Percentiles rank a stretch among this genome's conserved stretches.
phyloP scores from a whole-genome alignment of 108 stramenopile genomes.

The Fistulifera solaris region DNA sequence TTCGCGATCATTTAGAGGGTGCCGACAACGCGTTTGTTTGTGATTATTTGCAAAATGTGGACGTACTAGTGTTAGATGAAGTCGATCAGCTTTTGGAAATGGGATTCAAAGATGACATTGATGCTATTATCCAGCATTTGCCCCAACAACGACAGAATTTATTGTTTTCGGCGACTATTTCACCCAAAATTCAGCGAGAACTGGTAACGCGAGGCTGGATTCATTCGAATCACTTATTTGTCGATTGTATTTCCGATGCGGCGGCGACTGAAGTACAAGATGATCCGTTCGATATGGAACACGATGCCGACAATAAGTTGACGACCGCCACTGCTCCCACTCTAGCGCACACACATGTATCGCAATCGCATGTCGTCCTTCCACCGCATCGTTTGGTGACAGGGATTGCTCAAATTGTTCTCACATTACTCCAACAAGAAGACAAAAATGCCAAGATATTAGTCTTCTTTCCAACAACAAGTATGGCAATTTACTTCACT shows the following conservation, averaged over 20 bases:
- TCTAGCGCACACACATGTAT: constrained; percentile 35
- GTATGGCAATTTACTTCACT: constrained; percentile 17
- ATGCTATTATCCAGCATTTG: constrained; percentile 62
- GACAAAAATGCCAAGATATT: constrained; percentile 45
- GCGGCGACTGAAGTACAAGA: too few relatives aligned
- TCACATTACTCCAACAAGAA: constrained; percentile 39
- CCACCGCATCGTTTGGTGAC: constrained; percentile 34
- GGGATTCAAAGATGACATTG: constrained; percentile 86
- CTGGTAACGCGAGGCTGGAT: not conserved
- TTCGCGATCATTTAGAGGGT: constrained; percentile 66
- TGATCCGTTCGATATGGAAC: not conserved
- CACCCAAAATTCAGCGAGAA: constrained; percentile 28
- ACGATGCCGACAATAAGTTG: not conserved
- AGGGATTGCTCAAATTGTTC: constrained; percentile 34
- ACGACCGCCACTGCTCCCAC: too few relatives aligned
- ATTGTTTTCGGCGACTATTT: constrained; percentile 89
- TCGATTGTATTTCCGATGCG: not conserved
- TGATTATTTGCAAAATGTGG: not conserved
- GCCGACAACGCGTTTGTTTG: not conserved
- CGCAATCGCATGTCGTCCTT: constrained; percentile 43
- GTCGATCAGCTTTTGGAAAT: constrained; percentile 91
- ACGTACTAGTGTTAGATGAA: constrained; percentile 75
- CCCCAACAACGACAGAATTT: constrained; percentile 72
- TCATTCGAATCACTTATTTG: not conserved
- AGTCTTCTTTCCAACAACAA: constrained; percentile 84